These are phyloP conservation scores for Lathyrus sativus DNA, from an alignment of 306 rosid species.

Conservation along the genomic window DNA sequence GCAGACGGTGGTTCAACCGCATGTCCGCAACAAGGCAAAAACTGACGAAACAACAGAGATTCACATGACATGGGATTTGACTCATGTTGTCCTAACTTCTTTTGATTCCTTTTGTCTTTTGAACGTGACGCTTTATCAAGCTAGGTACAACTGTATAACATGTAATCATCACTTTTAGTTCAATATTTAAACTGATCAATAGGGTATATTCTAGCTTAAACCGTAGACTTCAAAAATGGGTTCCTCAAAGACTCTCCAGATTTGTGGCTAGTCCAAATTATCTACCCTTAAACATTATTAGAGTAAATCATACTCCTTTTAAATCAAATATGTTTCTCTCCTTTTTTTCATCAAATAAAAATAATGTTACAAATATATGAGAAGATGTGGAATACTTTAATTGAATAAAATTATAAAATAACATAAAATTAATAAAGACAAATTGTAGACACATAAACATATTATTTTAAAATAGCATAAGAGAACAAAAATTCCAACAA, in stretches of 20 bases:
- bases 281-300: no score
- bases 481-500: no score
- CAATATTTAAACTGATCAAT: background rate
- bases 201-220: background rate
- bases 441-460: no score
- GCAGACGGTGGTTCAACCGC: no score
- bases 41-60: background rate
- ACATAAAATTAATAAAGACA: no score
- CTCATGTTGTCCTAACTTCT: background rate
- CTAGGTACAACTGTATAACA: background rate
- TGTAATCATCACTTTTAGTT: background rate
- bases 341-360: no score
- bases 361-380: no score
- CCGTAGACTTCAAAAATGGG: background rate
- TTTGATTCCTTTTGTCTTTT: slow-evolving; percentile 2
- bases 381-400: no score
- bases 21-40: background rate
- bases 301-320: no score
- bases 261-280: background rate
- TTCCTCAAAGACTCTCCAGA: background rate
- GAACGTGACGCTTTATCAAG: background rate
- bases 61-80: background rate
- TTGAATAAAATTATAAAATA: no score
- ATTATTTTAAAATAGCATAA: no score
- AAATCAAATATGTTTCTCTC: no score